Evolutionary conservation across 345 rosid species (phyloP).

Genomic region (Eucalyptus shirleyi): DNA sequence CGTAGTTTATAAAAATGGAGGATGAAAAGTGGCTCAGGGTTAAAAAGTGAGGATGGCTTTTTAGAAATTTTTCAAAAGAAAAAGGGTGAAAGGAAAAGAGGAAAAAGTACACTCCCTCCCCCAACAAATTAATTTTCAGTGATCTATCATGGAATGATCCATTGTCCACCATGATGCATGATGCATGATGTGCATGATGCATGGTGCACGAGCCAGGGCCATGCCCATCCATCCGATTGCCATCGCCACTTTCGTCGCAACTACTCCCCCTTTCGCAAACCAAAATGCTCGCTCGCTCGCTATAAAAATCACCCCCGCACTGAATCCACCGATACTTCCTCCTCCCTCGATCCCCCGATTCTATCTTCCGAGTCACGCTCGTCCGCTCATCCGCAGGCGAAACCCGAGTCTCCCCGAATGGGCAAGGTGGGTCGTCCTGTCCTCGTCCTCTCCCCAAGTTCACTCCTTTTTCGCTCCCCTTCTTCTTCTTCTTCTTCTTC

Average conservation of each 20-base stretch:
- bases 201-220: not conserved
- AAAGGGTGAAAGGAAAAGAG: too few relatives aligned
- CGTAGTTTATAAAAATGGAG: not conserved
- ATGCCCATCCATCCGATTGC: not conserved
- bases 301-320: not conserved
- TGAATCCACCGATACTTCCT: not conserved
- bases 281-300: not conserved
- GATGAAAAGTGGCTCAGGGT: not conserved
- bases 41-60: not conserved
- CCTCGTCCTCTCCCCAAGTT: not conserved
- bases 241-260: not conserved
- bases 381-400: not conserved
- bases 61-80: not conserved
- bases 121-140: not conserved
- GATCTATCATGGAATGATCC: not conserved
- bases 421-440: not conserved
- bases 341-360: not conserved
- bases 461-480: not conserved
- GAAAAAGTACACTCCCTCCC: not conserved
- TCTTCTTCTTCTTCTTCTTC: not conserved
- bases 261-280: not conserved
- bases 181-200: not conserved
- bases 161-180: not conserved
- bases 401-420: not conserved
- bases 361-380: not conserved